Percentiles rank a stretch among this genome's conserved stretches.
phyloP scores from a whole-genome alignment of 2,329 filamentous ascomycete genomes.

The Neofusicoccum cordaticola region DNA sequence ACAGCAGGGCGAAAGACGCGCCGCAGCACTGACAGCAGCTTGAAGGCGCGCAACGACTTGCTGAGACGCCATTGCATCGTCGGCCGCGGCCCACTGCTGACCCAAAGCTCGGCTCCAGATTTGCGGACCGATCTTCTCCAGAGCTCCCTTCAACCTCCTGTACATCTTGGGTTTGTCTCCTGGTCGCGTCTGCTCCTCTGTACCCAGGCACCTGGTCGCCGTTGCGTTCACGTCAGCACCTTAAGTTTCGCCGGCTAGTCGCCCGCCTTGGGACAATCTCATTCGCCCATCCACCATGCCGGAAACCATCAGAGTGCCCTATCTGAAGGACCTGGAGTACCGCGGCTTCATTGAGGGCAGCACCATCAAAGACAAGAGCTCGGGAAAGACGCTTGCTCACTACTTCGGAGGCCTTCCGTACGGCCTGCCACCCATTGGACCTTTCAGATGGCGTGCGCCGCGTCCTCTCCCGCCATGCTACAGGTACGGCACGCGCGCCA shows the following conservation, averaged over 20 bases:
- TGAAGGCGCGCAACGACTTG: not conserved
- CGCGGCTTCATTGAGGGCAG: slow-evolving; percentile 52
- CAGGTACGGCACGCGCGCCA: slow-evolving; percentile 49
- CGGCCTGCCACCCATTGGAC: slow-evolving; percentile 49
- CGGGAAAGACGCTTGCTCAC: slow-evolving; percentile 40
- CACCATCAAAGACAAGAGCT: slow-evolving; percentile 38
- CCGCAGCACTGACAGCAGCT: not conserved
- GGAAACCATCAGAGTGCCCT: slow-evolving; percentile 23
- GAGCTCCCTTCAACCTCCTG: not conserved
- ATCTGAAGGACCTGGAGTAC: slow-evolving; percentile 37
- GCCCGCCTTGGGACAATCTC: too few species aligned
- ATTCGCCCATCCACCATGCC: not conserved
- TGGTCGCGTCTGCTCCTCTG: not conserved
- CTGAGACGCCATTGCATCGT: not conserved
- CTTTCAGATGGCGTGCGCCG: slow-evolving; percentile 51
- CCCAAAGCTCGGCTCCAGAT: not conserved
- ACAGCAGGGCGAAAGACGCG: not conserved
- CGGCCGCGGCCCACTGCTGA: not conserved
- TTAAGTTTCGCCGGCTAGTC: not conserved
- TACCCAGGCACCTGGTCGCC: not conserved
- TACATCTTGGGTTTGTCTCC: not conserved
- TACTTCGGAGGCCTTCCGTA: slow-evolving; percentile 58
- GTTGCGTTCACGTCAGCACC: not conserved
- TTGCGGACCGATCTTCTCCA: not conserved
- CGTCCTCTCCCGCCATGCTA: slow-evolving; percentile 47